Percentiles rank a stretch among this genome's conserved stretches.
Evolutionary conservation across 2,329 filamentous ascomycete genomes (phyloP).

Genomic region (Sporothrix dimorphospora): DNA sequence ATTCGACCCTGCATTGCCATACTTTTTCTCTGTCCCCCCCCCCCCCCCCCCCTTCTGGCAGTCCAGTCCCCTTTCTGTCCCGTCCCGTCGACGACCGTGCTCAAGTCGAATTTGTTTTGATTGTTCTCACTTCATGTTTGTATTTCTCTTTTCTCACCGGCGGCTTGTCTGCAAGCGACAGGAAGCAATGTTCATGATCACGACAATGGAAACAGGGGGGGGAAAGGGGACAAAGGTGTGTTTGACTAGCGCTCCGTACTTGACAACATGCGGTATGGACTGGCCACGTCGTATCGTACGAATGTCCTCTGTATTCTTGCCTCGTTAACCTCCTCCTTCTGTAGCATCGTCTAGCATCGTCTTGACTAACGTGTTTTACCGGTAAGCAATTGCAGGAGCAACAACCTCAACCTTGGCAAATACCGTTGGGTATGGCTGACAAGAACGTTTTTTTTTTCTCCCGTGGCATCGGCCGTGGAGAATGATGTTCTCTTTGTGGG

Average conservation of each 20-base stretch:
- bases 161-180: background rate
- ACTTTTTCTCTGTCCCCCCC: too few relatives aligned
- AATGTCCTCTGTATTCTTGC: background rate
- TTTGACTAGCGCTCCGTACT: background rate
- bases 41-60: too few relatives aligned
- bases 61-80: background rate
- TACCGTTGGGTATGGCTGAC: background rate
- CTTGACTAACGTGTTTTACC: background rate
- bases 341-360: background rate
- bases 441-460: background rate
- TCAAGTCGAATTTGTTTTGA: background rate
- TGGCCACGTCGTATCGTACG: too few relatives aligned
- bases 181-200: background rate
- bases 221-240: background rate
- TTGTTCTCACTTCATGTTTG: background rate
- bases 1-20: conserved; percentile 4
- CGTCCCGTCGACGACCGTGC: background rate
- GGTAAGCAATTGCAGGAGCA: background rate
- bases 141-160: too few relatives aligned
- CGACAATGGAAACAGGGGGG: background rate
- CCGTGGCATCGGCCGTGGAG: background rate
- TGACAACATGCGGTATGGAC: background rate
- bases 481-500: background rate
- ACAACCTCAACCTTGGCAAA: background rate
- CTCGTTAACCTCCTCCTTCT: background rate